Evolutionary conservation across 2,329 filamentous ascomycete genomes (phyloP).

Genomic region (Xylariales sp.): DNA sequence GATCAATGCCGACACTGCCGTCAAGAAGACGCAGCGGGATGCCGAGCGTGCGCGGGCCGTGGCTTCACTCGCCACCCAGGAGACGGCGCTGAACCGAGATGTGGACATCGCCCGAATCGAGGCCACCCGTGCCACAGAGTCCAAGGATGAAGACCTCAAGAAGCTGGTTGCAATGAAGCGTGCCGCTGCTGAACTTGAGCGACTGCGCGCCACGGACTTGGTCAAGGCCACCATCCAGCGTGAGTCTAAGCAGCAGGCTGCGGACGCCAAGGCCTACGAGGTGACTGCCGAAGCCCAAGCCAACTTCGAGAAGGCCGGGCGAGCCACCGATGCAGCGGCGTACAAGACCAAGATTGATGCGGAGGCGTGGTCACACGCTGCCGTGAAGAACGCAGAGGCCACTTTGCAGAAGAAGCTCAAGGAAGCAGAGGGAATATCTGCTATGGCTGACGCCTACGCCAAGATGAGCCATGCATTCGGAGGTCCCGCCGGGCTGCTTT

Average conservation of each 20-base stretch:
- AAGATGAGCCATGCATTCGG: conserved; percentile 70
- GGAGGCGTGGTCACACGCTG: conserved; percentile 32
- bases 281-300: conserved; percentile 41
- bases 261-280: conserved; percentile 54
- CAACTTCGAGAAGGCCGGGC: conserved; percentile 33
- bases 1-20: conserved; percentile 77
- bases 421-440: conserved; percentile 71
- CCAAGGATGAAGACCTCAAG: conserved; percentile 75
- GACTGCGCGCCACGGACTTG: conserved; percentile 71
- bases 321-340: conserved; percentile 40
- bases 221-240: conserved; percentile 69
- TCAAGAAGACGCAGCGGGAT: conserved; percentile 79
- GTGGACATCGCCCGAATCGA: conserved; percentile 73
- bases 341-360: conserved; percentile 44
- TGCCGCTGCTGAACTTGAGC: conserved; percentile 75
- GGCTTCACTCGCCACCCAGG: conserved; percentile 67
- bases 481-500: conserved; percentile 71
- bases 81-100: conserved; percentile 68
- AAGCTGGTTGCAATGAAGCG: conserved; percentile 73
- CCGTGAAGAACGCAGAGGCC: conserved; percentile 48
- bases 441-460: conserved; percentile 77
- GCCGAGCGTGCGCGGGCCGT: conserved; percentile 77
- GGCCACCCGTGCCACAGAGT: conserved; percentile 68
- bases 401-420: conserved; percentile 56
- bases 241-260: conserved; percentile 64